phyloP scores from a whole-genome alignment of 2,329 filamentous ascomycete genomes.

The Tolypocladium cylindrosporum region DNA sequence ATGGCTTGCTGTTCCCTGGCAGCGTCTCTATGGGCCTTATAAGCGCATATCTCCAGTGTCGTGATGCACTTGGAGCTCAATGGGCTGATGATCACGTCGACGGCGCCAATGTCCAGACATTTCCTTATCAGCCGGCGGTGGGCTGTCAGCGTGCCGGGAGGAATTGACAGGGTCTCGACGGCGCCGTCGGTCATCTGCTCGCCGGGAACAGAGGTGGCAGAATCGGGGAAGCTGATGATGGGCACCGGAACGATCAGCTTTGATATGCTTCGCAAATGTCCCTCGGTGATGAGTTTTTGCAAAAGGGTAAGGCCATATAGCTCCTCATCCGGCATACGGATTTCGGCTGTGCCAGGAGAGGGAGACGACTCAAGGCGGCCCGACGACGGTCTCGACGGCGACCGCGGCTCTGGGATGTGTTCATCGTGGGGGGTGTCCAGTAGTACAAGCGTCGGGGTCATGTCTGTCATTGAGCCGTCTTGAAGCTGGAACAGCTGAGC shows the following conservation, averaged over 20 bases:
- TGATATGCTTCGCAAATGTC: constrained; percentile 43
- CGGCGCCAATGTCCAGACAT: constrained; percentile 77
- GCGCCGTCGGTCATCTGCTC: constrained; percentile 27
- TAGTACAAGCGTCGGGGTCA: constrained; percentile 47
- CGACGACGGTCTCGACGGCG: constrained; percentile 30
- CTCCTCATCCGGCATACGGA: constrained; percentile 35
- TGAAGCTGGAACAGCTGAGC: constrained; percentile 42
- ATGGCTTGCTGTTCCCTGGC: constrained; percentile 63
- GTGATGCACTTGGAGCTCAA: constrained; percentile 64
- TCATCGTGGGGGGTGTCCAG: constrained; percentile 47
- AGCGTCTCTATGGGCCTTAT: constrained; percentile 70
- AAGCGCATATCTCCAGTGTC: constrained; percentile 72
- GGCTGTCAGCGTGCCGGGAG: constrained; percentile 15
- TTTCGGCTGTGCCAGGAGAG: constrained; percentile 24
- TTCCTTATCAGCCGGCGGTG: constrained; percentile 44
- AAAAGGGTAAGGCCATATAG: constrained; percentile 45
- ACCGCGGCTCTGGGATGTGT: constrained; percentile 23
- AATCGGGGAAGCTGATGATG: constrained; percentile 33
- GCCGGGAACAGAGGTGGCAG: constrained; percentile 13
- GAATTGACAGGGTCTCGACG: constrained; percentile 22
- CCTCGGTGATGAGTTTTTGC: constrained; percentile 47
- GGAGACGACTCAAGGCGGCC: constrained; percentile 31
- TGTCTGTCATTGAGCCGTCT: constrained; percentile 38
- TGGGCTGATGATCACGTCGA: constrained; percentile 77
- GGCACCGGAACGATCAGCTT: constrained; percentile 48